Conservation (phyloP, 1,139 yeast species). For the Blastobotrys elegans region DNA sequence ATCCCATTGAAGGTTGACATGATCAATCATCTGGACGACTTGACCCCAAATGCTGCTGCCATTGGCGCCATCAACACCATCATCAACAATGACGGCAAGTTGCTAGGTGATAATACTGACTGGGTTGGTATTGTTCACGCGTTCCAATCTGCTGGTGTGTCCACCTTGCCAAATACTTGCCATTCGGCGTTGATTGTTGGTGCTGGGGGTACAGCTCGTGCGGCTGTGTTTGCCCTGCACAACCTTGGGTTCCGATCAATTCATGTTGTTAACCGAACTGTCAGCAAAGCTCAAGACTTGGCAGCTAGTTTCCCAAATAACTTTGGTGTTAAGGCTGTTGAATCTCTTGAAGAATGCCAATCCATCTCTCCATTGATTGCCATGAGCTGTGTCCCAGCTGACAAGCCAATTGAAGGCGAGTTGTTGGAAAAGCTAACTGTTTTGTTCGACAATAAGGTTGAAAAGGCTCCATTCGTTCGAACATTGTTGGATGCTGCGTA, state of each 20-base stretch:
- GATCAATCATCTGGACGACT: constrained; percentile 55
- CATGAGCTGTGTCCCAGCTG: constrained; percentile 89
- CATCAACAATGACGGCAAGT: constrained; percentile 43
- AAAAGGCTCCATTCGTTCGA: constrained; percentile 34
- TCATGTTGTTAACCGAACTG: constrained; percentile 78
- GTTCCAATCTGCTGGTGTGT: constrained; percentile 52
- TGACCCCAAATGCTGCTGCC: constrained; percentile 59
- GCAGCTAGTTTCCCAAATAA: constrained; percentile 55
- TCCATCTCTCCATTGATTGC: constrained; percentile 48
- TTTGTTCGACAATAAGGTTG: constrained; percentile 38
- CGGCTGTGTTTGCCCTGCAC: constrained; percentile 85
- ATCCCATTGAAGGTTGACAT: constrained; percentile 84
- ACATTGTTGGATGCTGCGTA: constrained; percentile 86
- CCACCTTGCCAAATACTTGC: constrained; percentile 38
- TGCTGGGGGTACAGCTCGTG: constrained; percentile 97
- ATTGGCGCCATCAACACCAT: constrained; percentile 96
- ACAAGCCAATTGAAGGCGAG: constrained; percentile 58
- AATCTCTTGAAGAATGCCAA: constrained; percentile 32
- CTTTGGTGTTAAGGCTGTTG: constrained; percentile 57
- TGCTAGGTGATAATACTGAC: constrained; percentile 89
- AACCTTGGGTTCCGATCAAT: constrained; percentile 72
- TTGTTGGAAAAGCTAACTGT: constrained; percentile 42
- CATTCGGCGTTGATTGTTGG: constrained; percentile 62
- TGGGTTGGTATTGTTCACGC: constrained; percentile 85
- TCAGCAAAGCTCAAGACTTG: constrained; percentile 56